Base-by-base conservation (phyloP, 2,329 filamentous ascomycete species). In the Cytospora schulzeri region DNA sequence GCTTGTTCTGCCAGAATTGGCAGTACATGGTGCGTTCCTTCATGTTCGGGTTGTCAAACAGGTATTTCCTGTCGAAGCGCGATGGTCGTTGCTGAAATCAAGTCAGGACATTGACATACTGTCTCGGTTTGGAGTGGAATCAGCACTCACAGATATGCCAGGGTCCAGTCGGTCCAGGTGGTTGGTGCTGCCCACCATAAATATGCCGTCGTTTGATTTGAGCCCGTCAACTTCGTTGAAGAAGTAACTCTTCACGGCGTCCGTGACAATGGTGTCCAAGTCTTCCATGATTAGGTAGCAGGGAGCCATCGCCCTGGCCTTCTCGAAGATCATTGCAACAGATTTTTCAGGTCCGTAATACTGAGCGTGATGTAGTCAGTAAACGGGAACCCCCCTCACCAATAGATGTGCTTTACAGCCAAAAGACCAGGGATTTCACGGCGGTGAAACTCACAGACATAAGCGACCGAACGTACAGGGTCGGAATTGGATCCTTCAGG, bases 271-370 rank as follows among this genome's bases (percentile, higher is more conserved):
- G 11, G 84, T 87, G 72, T 91, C 89, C 6, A 91, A 80, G 68
- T 91, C 89, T 73, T 91, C 89, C 64, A 91, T 89, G 50, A 91
- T 85, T 4, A 91, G 81, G 66, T 90, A 84, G 76, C 88, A 91
- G 0, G 89, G 89, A 0, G 89, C 85, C 66, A 83, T 81, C 67
- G 83, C 78, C 26, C 89, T 78, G 0, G 89, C 89, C 67, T 85
- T 85, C 24, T 66, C 62, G 70, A 89, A 89, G 60, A 89, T 85
- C 22, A 75, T 63, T 26, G 76, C 74, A 63, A 89, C 82, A 24
- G 79, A 76, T 29, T 71, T 80, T 74, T 90, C 86, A 0, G 87
- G 86, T 0, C 87, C 88, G 11, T 69, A 71, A 64, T 74, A 88
- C 71, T 80, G 71, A 1, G 5, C 19, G 17, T 11, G 17, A 31